These are phyloP conservation scores for Aspergillus unguis DNA, from an alignment of 2,329 filamentous ascomycete genomes.

Conservation along the genomic window DNA sequence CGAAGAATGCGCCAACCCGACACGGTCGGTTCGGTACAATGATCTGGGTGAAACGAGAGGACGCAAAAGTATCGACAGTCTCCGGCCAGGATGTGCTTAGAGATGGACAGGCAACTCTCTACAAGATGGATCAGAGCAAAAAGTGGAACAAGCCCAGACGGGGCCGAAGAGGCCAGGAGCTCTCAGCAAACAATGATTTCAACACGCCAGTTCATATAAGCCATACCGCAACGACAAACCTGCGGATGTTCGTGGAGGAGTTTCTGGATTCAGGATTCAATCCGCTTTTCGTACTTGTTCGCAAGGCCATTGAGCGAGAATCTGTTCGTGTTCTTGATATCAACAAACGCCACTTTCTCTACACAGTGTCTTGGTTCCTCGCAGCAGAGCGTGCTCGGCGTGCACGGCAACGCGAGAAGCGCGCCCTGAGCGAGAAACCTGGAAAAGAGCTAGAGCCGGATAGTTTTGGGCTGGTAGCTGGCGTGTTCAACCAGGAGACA, in stretches of 20 bases:
- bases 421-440: slow-evolving; percentile 47
- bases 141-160: slow-evolving; percentile 79
- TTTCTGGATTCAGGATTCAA: slow-evolving; percentile 97
- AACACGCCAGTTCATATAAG: slow-evolving; percentile 70
- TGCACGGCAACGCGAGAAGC: slow-evolving; percentile 54
- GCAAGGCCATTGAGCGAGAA: slow-evolving; percentile 87
- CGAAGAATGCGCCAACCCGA: slow-evolving; percentile 73
- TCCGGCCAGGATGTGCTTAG: slow-evolving; percentile 83
- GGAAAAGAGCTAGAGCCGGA: slow-evolving; percentile 61
- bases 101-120: slow-evolving; percentile 67
- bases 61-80: slow-evolving; percentile 78
- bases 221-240: slow-evolving; percentile 67
- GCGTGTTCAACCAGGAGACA: slow-evolving; percentile 89
- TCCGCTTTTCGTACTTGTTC: slow-evolving; percentile 77
- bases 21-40: slow-evolving; percentile 96
- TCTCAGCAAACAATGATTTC: slow-evolving; percentile 65
- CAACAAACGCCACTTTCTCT: slow-evolving; percentile 85
- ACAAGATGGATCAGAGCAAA: slow-evolving; percentile 88
- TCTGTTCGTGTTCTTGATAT: slow-evolving; percentile 73
- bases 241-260: slow-evolving; percentile 82
- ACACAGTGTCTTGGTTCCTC: slow-evolving; percentile 88
- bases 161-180: slow-evolving; percentile 58
- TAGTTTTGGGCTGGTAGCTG: slow-evolving; percentile 81
- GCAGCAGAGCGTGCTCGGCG: slow-evolving; percentile 76
- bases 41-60: slow-evolving; percentile 89